Conservation (phyloP, 1,284 basidiomycete species). For the Apiotrichum gamsii region DNA sequence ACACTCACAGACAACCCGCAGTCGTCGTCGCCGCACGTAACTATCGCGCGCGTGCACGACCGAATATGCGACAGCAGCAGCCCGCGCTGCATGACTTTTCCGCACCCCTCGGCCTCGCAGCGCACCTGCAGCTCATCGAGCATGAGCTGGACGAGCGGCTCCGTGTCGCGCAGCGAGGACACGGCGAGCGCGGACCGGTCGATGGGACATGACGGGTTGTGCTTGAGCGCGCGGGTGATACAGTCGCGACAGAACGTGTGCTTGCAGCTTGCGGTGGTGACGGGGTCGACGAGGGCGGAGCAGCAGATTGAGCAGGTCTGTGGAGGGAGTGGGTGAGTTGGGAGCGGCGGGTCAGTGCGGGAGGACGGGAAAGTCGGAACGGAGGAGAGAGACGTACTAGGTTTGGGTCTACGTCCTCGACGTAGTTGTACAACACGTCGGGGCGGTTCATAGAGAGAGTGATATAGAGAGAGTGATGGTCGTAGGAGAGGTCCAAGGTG, state of each 20-base stretch:
- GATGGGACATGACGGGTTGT: slow-evolving; percentile 61
- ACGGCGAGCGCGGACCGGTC: slow-evolving; percentile 60
- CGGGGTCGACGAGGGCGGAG: slow-evolving; percentile 70
- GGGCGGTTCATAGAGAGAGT: slow-evolving; percentile 1
- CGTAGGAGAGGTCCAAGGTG: too few species aligned
- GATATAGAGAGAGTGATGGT: too few species aligned
- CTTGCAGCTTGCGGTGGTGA: slow-evolving; percentile 59
- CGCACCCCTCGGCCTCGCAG: slow-evolving; percentile 56
- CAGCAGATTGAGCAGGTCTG: slow-evolving; percentile 78
- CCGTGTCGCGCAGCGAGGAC: slow-evolving; percentile 20
- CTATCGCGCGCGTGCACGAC: slow-evolving; percentile 58
- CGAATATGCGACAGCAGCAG: slow-evolving; percentile 59
- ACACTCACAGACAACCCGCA: slow-evolving; percentile 49
- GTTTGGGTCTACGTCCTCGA: slow-evolving; percentile 38
- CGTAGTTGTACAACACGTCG: slow-evolving; percentile 38
- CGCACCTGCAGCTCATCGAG: slow-evolving; percentile 74
- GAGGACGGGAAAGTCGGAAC: background rate
- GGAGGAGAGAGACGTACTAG: slow-evolving; percentile 18
- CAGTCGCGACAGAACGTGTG: slow-evolving; percentile 80
- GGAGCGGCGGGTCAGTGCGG: background rate
- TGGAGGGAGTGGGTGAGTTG: slow-evolving; percentile 56
- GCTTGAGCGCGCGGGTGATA: slow-evolving; percentile 58
- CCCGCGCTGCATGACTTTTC: slow-evolving; percentile 62
- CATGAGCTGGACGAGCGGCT: slow-evolving; percentile 47
- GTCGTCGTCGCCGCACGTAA: slow-evolving; percentile 51